Conservation (phyloP, 768 basidiomycete genomes). For the Amanita exitialis region DNA sequence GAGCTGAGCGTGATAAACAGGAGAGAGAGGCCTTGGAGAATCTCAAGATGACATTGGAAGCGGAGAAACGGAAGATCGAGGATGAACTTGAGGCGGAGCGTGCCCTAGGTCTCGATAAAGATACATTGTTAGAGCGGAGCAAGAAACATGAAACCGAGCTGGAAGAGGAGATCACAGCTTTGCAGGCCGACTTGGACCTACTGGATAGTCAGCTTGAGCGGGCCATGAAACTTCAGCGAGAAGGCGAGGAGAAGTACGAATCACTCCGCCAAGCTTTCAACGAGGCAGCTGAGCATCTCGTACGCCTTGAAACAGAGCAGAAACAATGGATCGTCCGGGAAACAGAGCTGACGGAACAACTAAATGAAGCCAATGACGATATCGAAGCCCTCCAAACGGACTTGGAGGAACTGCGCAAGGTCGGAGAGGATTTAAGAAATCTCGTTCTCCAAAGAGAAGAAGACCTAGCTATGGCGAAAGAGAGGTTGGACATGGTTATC, state of each 20-base stretch:
- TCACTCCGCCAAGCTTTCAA: slow-evolving; percentile 66
- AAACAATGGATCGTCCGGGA: slow-evolving; percentile 59
- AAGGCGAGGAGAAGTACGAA: slow-evolving; percentile 71
- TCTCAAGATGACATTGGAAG: slow-evolving; percentile 73
- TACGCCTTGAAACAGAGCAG: slow-evolving; percentile 70
- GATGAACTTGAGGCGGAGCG: slow-evolving; percentile 79
- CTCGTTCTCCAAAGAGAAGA: slow-evolving; percentile 70
- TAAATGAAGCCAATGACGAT: slow-evolving; percentile 47
- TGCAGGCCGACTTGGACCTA: slow-evolving; percentile 77
- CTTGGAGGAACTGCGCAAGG: slow-evolving; percentile 52
- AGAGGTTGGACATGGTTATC: slow-evolving; percentile 55
- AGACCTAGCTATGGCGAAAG: slow-evolving; percentile 63
- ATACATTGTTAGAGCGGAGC: slow-evolving; percentile 68
- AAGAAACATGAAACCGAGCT: slow-evolving; percentile 80
- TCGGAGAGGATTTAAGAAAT: slow-evolving; percentile 60
- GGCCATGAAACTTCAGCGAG: slow-evolving; percentile 67
- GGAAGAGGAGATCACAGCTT: slow-evolving; percentile 70
- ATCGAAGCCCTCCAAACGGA: slow-evolving; percentile 48
- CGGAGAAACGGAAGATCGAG: slow-evolving; percentile 76
- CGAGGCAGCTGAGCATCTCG: slow-evolving; percentile 79
- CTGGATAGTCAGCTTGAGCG: slow-evolving; percentile 82
- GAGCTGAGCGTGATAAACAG: slow-evolving; percentile 77
- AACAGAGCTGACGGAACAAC: slow-evolving; percentile 45
- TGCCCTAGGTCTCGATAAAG: slow-evolving; percentile 71
- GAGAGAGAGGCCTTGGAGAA: slow-evolving; percentile 73